phyloP scores from a whole-genome alignment of 2,329 filamentous ascomycete genomes.

The Fusarium setosum region DNA sequence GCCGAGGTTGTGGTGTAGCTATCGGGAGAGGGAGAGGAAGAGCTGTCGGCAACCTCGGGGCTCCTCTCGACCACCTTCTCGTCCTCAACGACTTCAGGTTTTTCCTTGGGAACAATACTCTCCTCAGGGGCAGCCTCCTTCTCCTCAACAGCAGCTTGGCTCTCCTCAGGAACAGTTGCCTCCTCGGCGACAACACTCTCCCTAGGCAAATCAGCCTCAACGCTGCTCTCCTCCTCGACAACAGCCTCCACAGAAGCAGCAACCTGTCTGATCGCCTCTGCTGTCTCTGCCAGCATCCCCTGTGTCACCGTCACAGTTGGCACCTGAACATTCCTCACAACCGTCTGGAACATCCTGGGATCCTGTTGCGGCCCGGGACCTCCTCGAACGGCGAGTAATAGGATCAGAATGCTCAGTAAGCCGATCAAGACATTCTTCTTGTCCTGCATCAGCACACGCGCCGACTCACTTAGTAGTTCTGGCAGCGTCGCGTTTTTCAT shows the following conservation, averaged over 20 bases:
- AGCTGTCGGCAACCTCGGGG: background rate
- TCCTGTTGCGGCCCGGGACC: conserved; percentile 31
- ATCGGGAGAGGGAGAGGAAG: background rate
- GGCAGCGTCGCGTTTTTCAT: conserved; percentile 61
- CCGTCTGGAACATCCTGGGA: conserved; percentile 45
- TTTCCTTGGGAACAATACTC: background rate
- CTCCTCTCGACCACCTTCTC: background rate
- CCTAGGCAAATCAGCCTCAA: conserved; percentile 36
- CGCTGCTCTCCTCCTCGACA: conserved; percentile 35
- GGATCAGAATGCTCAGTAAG: conserved; percentile 63
- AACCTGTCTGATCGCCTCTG: conserved; percentile 3
- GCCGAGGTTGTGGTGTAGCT: background rate
- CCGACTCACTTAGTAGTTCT: conserved; percentile 65
- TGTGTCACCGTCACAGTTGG: conserved; percentile 43
- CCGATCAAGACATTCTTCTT: conserved; percentile 70
- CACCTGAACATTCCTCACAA: conserved; percentile 38
- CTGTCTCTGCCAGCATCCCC: conserved; percentile 15
- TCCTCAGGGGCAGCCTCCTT: background rate
- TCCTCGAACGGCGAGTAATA: conserved; percentile 59
- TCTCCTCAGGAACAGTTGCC: background rate
- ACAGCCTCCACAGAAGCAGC: conserved; percentile 17
- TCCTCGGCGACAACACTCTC: conserved; percentile 17
- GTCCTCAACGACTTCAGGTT: background rate
- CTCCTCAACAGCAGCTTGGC: background rate
- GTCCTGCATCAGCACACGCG: conserved; percentile 66